A percentile compares a stretch with the other conserved stretches of the same genome.
Conservation (phyloP, 2,329 filamentous ascomycete genomes). For the Alternaria ventricosa region DNA sequence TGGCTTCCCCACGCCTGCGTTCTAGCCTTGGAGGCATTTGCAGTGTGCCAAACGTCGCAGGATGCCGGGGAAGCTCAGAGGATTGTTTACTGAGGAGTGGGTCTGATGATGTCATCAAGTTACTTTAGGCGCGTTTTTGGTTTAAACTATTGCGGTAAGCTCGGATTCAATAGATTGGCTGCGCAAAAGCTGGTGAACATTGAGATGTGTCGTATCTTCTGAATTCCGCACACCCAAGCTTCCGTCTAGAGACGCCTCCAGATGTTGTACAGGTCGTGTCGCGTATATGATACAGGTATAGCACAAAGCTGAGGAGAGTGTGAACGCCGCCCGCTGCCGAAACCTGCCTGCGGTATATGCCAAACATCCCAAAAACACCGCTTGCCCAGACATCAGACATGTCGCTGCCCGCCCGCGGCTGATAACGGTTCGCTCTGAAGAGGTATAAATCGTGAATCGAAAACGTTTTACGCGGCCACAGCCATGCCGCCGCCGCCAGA, state of each 20-base stretch:
- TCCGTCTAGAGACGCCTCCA: conserved; percentile 25
- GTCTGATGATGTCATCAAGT: conserved; percentile 13
- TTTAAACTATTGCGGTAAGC: conserved; percentile 5
- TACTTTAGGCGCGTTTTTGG: background rate
- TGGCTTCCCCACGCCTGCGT: background rate
- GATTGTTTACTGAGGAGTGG: background rate
- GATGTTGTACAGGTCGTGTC: conserved; percentile 40
- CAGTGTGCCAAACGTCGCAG: background rate
- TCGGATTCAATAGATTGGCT: background rate
- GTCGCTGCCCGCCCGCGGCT: conserved; percentile 16
- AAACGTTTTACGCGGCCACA: conserved; percentile 29
- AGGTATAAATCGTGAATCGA: conserved; percentile 16
- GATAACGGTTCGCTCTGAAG: conserved; percentile 22
- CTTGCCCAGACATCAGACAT: conserved; percentile 24
- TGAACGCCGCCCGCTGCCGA: conserved; percentile 42
- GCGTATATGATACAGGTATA: conserved; percentile 43
- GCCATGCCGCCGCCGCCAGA: conserved; percentile 27
- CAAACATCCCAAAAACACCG: conserved; percentile 31
- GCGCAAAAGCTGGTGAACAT: background rate
- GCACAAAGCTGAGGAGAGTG: conserved; percentile 46
- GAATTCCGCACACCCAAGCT: conserved; percentile 14
- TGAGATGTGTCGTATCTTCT: conserved; percentile 5
- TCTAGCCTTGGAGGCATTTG: background rate
- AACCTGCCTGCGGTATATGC: conserved; percentile 38
- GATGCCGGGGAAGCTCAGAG: background rate